phyloP scores from a whole-genome alignment of 1,139 yeast genomes.

The Yamadazyma jaroonii region DNA sequence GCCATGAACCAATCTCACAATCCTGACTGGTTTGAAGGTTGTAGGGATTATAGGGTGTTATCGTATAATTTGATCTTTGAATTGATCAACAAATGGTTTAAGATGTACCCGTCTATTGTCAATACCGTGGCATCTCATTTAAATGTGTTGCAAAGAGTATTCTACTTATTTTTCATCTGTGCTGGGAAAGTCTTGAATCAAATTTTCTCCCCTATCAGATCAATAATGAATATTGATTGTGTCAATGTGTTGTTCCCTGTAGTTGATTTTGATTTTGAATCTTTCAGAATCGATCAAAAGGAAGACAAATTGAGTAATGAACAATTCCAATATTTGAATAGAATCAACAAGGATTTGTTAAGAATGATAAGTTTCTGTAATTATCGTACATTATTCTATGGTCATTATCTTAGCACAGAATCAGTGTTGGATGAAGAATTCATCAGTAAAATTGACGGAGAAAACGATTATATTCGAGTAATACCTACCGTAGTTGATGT shows the following conservation, averaged over 20 bases:
- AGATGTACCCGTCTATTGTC: slow-evolving; percentile 33
- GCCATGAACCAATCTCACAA: slow-evolving; percentile 18
- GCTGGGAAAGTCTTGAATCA: slow-evolving; percentile 34
- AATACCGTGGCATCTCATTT: slow-evolving; percentile 26
- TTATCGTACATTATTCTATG: slow-evolving; percentile 24
- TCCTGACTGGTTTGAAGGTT: slow-evolving; percentile 12
- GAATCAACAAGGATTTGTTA: slow-evolving; percentile 20
- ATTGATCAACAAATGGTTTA: slow-evolving; percentile 33
- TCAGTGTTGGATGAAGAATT: slow-evolving; percentile 22
- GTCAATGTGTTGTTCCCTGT: slow-evolving; percentile 30
- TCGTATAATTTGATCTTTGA: slow-evolving; percentile 31
- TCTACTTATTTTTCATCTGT: slow-evolving; percentile 34
- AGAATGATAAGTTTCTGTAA: slow-evolving; percentile 30
- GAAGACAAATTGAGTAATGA: slow-evolving; percentile 15
- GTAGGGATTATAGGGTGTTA: slow-evolving; percentile 11
- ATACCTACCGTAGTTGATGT: slow-evolving; percentile 21
- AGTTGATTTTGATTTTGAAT: slow-evolving; percentile 25
- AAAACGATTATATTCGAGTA: slow-evolving; percentile 20
- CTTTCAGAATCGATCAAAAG: slow-evolving; percentile 19
- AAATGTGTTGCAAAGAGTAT: slow-evolving; percentile 30
- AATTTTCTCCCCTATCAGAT: slow-evolving; percentile 33
- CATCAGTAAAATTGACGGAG: slow-evolving; percentile 15
- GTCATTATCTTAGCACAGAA: slow-evolving; percentile 21
- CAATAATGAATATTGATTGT: slow-evolving; percentile 35
- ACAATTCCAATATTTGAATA: slow-evolving; percentile 19